Percentiles rank a stretch among this genome's conserved stretches.
phyloP scores from a whole-genome alignment of 2,329 filamentous ascomycete species.

The Arthroderma sp. region DNA sequence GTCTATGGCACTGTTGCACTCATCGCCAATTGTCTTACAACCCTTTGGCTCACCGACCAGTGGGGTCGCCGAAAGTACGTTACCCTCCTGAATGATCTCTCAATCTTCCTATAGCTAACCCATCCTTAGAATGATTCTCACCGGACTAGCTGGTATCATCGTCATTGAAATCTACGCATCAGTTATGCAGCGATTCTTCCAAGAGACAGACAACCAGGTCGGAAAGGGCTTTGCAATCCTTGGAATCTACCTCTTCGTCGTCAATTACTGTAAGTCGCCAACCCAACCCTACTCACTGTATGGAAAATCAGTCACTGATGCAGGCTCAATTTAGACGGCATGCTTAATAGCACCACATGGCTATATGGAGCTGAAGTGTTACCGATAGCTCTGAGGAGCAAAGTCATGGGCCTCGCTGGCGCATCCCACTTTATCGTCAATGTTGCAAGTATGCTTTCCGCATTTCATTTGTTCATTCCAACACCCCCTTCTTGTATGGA shows the following conservation, averaged over 20 bases:
- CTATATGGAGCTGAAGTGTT: conserved; percentile 44
- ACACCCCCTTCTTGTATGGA: conserved; percentile 1
- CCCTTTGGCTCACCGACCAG: conserved; percentile 41
- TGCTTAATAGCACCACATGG: conserved; percentile 44
- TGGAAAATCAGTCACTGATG: conserved; percentile 3
- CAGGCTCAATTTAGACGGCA: conserved; percentile 26
- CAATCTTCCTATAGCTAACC: conserved; percentile 1
- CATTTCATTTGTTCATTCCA: no score
- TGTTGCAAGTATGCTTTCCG: conserved; percentile 28
- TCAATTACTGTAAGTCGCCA: conserved; percentile 36
- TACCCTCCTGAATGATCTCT: neutral
- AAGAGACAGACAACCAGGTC: conserved; percentile 40
- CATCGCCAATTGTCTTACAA: conserved; percentile 38
- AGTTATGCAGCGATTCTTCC: conserved; percentile 45
- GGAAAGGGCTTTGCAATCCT: conserved; percentile 48
- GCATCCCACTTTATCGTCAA: conserved; percentile 44
- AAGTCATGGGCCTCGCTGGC: conserved; percentile 43
- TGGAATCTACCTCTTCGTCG: conserved; percentile 46
- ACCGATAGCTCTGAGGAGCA: conserved; percentile 40
- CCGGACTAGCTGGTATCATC: conserved; percentile 39
- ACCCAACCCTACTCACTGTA: conserved; percentile 2
- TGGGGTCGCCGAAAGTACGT: conserved; percentile 44
- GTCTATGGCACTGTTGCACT: conserved; percentile 44
- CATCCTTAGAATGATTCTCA: conserved; percentile 38
- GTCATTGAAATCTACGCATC: conserved; percentile 47